These are phyloP conservation scores for Trichophyton rubrum DNA, from an alignment of 2,329 filamentous ascomycete genomes.

Conservation along the genomic window DNA sequence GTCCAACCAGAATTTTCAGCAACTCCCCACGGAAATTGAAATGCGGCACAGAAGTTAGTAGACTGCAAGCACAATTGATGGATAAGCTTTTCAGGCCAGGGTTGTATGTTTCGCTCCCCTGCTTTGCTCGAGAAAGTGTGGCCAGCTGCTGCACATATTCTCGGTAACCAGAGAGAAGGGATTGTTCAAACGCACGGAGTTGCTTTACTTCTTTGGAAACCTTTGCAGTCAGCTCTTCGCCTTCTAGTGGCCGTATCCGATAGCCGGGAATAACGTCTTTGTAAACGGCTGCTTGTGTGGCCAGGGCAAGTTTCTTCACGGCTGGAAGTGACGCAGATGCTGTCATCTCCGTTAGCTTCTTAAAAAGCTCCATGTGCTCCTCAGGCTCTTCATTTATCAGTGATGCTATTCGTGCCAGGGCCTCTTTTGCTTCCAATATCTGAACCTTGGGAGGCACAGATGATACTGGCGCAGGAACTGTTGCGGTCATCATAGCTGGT, in stretches of 20 bases:
- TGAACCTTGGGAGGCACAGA: conserved; percentile 64
- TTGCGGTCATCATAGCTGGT: conserved; percentile 25
- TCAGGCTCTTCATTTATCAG: conserved; percentile 85
- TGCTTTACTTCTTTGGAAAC: conserved; percentile 84
- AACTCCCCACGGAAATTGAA: conserved; percentile 93
- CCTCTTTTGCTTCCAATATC: conserved; percentile 78
- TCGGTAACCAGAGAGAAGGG: conserved; percentile 74
- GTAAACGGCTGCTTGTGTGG: conserved; percentile 79
- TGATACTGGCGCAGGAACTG: conserved; percentile 42
- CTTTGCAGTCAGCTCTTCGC: conserved; percentile 63
- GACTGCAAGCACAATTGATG: conserved; percentile 69
- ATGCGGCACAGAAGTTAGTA: conserved; percentile 74
- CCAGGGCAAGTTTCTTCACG: conserved; percentile 74
- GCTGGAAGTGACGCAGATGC: conserved; percentile 51
- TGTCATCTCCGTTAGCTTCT: conserved; percentile 61
- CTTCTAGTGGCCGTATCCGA: conserved; percentile 68
- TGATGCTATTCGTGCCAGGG: conserved; percentile 69
- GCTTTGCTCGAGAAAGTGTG: conserved; percentile 49
- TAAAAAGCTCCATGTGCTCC: conserved; percentile 71
- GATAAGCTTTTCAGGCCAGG: conserved; percentile 56
- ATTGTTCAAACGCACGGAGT: conserved; percentile 73
- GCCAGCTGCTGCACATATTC: conserved; percentile 66
- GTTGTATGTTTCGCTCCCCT: conserved; percentile 26
- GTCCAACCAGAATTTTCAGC: conserved; percentile 72
- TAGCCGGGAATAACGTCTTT: conserved; percentile 96